phyloP scores from a whole-genome alignment of 345 rosid species.

The Citrus maxima region DNA sequence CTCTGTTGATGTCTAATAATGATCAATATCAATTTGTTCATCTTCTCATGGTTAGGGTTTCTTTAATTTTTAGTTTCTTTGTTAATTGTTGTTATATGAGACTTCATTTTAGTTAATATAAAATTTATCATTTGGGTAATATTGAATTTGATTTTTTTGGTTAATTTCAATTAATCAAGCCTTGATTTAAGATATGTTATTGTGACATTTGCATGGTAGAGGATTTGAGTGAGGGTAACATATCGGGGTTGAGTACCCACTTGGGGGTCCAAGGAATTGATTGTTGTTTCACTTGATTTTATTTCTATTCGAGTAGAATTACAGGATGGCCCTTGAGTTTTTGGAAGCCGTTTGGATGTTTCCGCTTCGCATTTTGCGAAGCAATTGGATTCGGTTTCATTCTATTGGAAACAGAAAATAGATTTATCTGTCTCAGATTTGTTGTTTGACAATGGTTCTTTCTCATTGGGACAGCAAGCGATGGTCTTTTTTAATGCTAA shows the following conservation, averaged over 20 bases:
- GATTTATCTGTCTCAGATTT: not conserved
- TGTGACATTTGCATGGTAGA: too few relatives aligned
- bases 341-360: not conserved
- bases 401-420: not conserved
- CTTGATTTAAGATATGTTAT: too few relatives aligned
- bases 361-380: not conserved
- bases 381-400: not conserved
- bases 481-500: not conserved
- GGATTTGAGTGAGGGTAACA: too few relatives aligned
- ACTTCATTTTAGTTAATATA: not conserved
- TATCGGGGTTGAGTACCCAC: too few relatives aligned
- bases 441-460: not conserved
- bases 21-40: not conserved
- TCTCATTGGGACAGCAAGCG: not conserved
- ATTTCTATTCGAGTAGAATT: not conserved
- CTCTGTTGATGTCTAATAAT: constrained; percentile 47
- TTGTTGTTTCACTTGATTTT: not conserved
- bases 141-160: not conserved
- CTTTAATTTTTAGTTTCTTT: not conserved
- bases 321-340: not conserved
- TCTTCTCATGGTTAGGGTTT: not conserved
- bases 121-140: not conserved
- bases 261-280: not conserved
- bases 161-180: not conserved
- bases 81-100: not conserved